A percentile compares a stretch with the other conserved stretches of the same genome.
Conservation (phyloP, 148 eudicot genomes). For the Spergularia marina region DNA sequence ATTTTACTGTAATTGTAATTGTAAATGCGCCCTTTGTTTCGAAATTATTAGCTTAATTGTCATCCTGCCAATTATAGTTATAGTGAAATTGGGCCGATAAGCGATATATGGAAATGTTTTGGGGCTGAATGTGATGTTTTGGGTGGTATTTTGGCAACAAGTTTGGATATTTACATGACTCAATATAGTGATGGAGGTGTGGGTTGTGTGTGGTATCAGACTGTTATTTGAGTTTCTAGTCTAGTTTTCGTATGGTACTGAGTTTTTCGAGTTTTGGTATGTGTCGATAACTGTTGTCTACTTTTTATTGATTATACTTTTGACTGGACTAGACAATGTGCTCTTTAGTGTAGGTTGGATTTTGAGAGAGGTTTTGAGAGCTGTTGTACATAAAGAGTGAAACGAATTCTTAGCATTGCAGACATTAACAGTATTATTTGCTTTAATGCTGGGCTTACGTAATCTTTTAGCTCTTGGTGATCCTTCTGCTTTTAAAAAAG, state of each 20-base stretch:
- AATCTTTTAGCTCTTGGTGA: not conserved
- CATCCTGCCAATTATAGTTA: not conserved
- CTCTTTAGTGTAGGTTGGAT: not conserved
- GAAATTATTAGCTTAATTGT: not conserved
- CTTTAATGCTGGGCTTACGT: not conserved
- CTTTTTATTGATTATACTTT: too few species aligned
- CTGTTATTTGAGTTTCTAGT: not conserved
- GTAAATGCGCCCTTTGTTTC: not conserved
- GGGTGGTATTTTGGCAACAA: not conserved
- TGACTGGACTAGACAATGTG: too few species aligned
- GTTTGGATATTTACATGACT: not conserved
- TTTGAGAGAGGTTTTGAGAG: not conserved
- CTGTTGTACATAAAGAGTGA: not conserved
- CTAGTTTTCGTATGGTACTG: too few species aligned
- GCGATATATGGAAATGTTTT: not conserved
- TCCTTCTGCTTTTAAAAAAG: not conserved
- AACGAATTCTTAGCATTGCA: not conserved
- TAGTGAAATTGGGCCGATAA: not conserved
- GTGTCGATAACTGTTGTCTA: too few species aligned
- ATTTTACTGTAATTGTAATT: not conserved
- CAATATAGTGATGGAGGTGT: not conserved
- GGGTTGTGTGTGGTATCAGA: not conserved
- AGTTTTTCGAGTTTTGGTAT: too few species aligned
- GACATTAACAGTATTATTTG: not conserved
- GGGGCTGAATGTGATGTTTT: not conserved